Base-by-base conservation (phyloP, 2,329 filamentous ascomycete genomes). In the Aspergillus pseudonomiae region DNA sequence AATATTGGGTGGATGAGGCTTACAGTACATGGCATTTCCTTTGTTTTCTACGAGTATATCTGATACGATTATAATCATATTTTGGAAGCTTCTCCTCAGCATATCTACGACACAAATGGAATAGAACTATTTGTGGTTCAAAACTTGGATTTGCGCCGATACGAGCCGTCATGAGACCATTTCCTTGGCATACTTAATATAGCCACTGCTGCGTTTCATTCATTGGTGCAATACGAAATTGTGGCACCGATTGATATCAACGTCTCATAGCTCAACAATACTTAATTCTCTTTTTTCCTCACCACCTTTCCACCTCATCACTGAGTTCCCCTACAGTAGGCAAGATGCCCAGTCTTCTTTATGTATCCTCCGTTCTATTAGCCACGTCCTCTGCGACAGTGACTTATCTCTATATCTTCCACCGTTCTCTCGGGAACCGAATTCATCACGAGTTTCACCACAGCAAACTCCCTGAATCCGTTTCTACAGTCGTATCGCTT, bases 361-460 rank as follows among this genome's bases (percentile, higher is more conserved):
- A 54, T 5, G 9, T 64, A 6, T 46, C 62, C 6, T 58, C 63
- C 11, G 52, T 56, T 2, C 19, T 59, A 3, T 26, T 65, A 12
- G 60, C 60, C 3, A 58, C 71, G 11, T 69, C 62, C 1, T 68
- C 63, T 6, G 81, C 63, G 2, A 82, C 72, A 64, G 62, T 64
- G 6, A 34, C 72, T 11, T 73, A 69, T 36, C 59, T 74, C 52
- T 71, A 71, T 61, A 55, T 67, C 11, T 63, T 67, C 53, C 73
- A 75, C 60, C 60, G 62, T 7, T 65, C 65, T 24, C 66, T 75
- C 19, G 65, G 68, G 21, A 59, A 70, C 19, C 67, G 70, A n/a
- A 63, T 75, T 53, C 59, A 65, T 6, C 71, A 74, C 58, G 62
- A 55, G 7, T 58, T 66, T 11, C 64, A 67, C 24, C 32, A 41